Evolutionary conservation across 805 yeast species (phyloP).

Genomic region (Cyberlindnera maclurae): DNA sequence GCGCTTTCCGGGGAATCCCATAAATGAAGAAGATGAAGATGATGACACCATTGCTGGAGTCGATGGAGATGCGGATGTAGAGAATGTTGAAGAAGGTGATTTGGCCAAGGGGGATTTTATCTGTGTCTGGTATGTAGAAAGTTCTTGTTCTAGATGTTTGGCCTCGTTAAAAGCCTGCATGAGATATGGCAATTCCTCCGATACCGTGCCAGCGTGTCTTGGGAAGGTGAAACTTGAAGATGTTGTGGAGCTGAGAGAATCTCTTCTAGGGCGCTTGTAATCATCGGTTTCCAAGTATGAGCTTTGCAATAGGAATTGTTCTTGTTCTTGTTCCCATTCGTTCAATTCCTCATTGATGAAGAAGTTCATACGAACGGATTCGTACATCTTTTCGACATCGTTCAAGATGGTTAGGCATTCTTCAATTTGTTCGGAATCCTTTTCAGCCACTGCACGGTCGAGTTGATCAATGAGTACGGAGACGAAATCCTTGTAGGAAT

Average conservation of each 20-base stretch:
- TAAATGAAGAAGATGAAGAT: background rate
- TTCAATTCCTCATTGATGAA: constrained; percentile 25
- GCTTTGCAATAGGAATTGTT: constrained; percentile 4
- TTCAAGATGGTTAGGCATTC: constrained; percentile 62
- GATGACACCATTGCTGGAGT: background rate
- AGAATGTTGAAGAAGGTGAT: constrained; percentile 3
- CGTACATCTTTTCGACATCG: constrained; percentile 72
- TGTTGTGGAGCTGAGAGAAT: constrained; percentile 20
- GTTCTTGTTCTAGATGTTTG: constrained; percentile 48
- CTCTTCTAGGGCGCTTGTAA: constrained; percentile 11
- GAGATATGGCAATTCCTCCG: constrained; percentile 60
- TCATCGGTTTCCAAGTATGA: background rate
- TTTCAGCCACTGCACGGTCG: constrained; percentile 43
- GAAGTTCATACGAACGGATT: constrained; percentile 38
- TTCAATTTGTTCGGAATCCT: constrained; percentile 51
- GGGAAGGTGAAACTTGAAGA: constrained; percentile 21
- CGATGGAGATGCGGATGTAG: constrained; percentile 1
- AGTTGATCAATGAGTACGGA: constrained; percentile 51
- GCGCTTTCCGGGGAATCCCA: constrained; percentile 4
- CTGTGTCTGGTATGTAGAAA: constrained; percentile 16
- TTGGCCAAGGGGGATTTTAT: background rate
- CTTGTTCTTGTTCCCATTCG: constrained; percentile 19
- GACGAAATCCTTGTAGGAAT: constrained; percentile 52
- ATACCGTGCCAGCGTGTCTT: constrained; percentile 41
- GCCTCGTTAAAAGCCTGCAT: constrained; percentile 63